A percentile compares a stretch with the other conserved stretches of the same genome.
phyloP scores from a whole-genome alignment of 768 basidiomycete species.

The Strobilomyces dryophilus region DNA sequence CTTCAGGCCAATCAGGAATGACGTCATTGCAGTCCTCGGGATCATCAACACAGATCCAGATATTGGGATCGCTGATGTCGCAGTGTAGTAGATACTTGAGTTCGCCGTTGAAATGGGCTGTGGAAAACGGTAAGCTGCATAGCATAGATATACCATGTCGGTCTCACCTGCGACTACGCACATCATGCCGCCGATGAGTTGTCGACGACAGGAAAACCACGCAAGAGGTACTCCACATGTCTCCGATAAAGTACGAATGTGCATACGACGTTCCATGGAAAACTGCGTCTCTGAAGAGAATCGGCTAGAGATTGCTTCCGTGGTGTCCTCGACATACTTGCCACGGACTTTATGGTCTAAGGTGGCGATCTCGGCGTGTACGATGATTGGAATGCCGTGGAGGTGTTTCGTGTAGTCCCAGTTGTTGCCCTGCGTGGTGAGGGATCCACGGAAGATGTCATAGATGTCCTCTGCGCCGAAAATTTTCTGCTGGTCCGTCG shows the following conservation, averaged over 20 bases:
- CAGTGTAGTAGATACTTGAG: no score
- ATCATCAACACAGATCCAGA: no score
- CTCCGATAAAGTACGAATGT: neutral
- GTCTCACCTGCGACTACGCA: no score
- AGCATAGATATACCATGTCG: no score
- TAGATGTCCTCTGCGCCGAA: neutral
- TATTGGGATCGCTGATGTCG: no score
- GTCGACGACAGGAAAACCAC: no score
- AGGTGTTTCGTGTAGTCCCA: neutral
- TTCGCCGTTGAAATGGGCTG: no score
- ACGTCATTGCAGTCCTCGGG: no score
- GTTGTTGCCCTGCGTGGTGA: neutral
- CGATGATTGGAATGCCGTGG: neutral
- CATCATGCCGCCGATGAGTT: no score
- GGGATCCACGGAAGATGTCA: neutral
- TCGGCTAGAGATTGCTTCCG: neutral
- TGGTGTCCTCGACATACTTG: neutral
- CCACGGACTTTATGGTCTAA: neutral
- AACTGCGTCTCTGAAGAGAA: neutral
- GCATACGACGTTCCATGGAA: neutral
- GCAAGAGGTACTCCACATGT: no score
- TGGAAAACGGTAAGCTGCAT: no score
- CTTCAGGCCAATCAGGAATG: no score
- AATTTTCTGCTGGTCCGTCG: neutral
- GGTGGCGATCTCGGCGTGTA: neutral